Base-by-base conservation (phyloP, 2,329 filamentous ascomycete species). In the Claviceps cyperi region DNA sequence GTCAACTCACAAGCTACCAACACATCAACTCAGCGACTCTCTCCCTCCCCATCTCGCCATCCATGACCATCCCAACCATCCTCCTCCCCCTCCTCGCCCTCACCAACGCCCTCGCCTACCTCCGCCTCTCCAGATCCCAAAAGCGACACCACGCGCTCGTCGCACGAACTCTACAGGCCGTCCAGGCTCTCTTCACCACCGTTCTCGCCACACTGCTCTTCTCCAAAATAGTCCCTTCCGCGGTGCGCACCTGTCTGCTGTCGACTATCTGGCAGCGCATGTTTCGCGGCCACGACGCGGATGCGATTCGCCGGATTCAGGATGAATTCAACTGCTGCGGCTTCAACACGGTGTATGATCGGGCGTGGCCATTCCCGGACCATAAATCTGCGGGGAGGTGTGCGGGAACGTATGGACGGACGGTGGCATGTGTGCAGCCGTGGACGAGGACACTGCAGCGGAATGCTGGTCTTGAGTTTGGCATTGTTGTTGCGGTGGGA, bases 301-400 rank as follows among this genome's bases (percentile, higher is more conserved):
- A 54, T 2, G 62, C 69, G 2, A 72, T 85, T 49, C 67, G 69
- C 46, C 63, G 64, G 2, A 81, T 86, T 50, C 81, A 86, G 55
- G 77, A 84, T 58, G 60, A 70, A 0, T 71, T 83, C 36, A 59
- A 72, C 13, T 86, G 81, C 64, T 86, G 81, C 56, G 82, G 82
- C 1, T 70, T 83, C 44, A 69, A 68, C 47, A 73, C 67, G 6
- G 59, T 74, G 24, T 62, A 58, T 28, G 79, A 85, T 57, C 76
- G 74, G 59, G 71, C 74, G 0, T 83, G 72, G 71, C 81, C 81
- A 0, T 83, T 55, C 48, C 51, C 54, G 8, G 43, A 81, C 53
- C 68, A 70, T 1, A 50, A 50, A 1, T 46, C 50, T 14, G 52
- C 47, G 54, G 65, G 40, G 58, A 58, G 37, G 55, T 80, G 78